Percentiles rank a stretch among this genome's conserved stretches.
Conservation (phyloP, 2,329 filamentous ascomycete genomes). For the Xylogone sp. region DNA sequence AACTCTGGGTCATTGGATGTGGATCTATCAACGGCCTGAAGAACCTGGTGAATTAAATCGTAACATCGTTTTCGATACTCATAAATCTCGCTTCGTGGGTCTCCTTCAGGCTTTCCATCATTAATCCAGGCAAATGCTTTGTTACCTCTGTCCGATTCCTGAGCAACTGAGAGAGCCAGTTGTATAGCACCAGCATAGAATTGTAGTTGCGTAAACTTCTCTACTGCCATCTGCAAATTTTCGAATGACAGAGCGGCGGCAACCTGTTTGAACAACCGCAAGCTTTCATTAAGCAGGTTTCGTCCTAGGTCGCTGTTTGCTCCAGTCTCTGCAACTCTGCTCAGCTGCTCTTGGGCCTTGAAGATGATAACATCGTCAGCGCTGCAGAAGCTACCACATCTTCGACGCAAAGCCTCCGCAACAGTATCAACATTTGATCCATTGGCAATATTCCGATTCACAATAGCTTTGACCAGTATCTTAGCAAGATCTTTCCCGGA, state of each 20-base stretch:
- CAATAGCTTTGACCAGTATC: constrained; percentile 92
- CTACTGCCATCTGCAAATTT: constrained; percentile 73
- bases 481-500: constrained; percentile 88
- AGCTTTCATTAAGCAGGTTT: constrained; percentile 80
- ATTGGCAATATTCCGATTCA: constrained; percentile 95
- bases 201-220: constrained; percentile 74
- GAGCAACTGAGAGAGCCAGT: constrained; percentile 77
- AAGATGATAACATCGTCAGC: constrained; percentile 97
- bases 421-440: constrained; percentile 97
- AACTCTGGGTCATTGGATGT: constrained; percentile 66
- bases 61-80: constrained; percentile 76
- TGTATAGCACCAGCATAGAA: constrained; percentile 95
- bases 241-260: constrained; percentile 76
- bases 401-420: constrained; percentile 84
- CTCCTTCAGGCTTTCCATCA: constrained; percentile 70
- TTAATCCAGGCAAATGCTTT: constrained; percentile 81
- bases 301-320: constrained; percentile 73
- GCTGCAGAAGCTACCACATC: constrained; percentile 96
- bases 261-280: constrained; percentile 84
- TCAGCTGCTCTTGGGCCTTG: constrained; percentile 93
- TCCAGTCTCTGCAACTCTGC: constrained; percentile 77
- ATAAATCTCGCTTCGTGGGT: constrained; percentile 66
- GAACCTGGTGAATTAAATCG: constrained; percentile 77
- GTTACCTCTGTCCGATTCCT: constrained; percentile 83
- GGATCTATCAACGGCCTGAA: constrained; percentile 71